A percentile compares a stretch with the other conserved stretches of the same genome.
Evolutionary conservation across 2,329 filamentous ascomycete species (phyloP).

Genomic region (Cytospora piceicola): DNA sequence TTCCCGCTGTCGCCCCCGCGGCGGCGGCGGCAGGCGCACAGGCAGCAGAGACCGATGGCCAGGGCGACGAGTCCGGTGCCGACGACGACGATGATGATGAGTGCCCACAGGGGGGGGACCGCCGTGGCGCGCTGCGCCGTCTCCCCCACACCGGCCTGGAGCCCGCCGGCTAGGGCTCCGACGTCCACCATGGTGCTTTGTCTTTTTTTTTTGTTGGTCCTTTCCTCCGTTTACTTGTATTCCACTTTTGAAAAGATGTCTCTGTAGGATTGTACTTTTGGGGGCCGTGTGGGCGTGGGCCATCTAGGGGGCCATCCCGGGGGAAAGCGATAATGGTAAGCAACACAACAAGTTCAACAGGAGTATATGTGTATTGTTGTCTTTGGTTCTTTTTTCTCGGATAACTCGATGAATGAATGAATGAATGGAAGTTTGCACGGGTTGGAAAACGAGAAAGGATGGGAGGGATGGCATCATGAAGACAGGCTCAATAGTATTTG

Average conservation of each 20-base stretch:
- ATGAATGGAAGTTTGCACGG: constrained; percentile 5
- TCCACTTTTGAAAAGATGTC: no score
- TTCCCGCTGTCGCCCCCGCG: constrained; percentile 5
- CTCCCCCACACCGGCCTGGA: constrained; percentile 5
- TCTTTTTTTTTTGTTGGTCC: background rate
- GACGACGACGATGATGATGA: constrained; percentile 52
- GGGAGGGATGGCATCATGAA: background rate
- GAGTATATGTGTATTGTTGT: background rate
- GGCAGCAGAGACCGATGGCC: constrained; percentile 45
- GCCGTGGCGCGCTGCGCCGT: constrained; percentile 3
- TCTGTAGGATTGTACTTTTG: background rate
- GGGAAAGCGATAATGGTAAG: constrained; percentile 8
- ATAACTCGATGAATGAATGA: background rate
- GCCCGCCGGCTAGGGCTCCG: background rate
- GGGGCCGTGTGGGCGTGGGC: constrained; percentile 10
- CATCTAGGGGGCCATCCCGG: constrained; percentile 20
- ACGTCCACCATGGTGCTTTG: background rate
- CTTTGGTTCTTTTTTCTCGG: background rate
- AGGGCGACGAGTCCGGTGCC: constrained; percentile 53
- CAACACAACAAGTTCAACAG: background rate
- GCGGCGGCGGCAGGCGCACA: constrained; percentile 33
- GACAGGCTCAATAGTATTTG: constrained; percentile 12
- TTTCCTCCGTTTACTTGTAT: background rate
- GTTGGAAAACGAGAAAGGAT: background rate
- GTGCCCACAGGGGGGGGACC: constrained; percentile 39